Evolutionary conservation across 2,329 filamentous ascomycete species (phyloP), one percentile per base, ranked within the genome.

Genomic region (Ascochyta clinopodiicola): DNA sequence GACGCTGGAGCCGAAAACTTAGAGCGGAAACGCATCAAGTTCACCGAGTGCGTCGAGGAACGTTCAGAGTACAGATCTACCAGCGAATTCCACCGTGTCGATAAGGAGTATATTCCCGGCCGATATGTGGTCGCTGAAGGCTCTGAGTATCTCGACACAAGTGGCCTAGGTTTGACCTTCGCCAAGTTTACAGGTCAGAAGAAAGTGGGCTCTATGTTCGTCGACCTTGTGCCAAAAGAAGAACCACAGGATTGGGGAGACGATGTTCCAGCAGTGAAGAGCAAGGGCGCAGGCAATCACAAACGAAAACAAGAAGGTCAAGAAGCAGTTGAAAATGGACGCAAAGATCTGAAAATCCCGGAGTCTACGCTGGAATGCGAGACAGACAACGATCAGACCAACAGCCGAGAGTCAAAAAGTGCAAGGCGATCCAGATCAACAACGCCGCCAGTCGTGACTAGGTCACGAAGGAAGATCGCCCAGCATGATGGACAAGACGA

Each of bases 101-200:
- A 55, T 21, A 55, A 66, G 7, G 53, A 46, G 4, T 73, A 73
- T 44, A 53, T 63, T 4, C 66, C 53, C 4, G 71, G 71, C 8
- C 55, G 67, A n/a, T 66, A 70, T 45, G 67, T 64, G 27, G 60
- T 64, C 6, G 61, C 62, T 5, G 61, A 67, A 51, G 66, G 60
- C 7, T 49, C 46, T 7, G 64, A 68, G 39, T 70, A 61, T 32
- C 51, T 70, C 17, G 71, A 74, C 43, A 71, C 69, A 1, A 72
- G 68, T 32, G 71, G 71, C 1, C 51, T 40, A 17, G 53, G 51
- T 3, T 46, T 59, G 25, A 56, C 57, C 6, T 64, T 61, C n/a
- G 43, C 56, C 7, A 66, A 65, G 22, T 74, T 72, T 27, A 65
- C 64, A 8, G 61, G 69, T 5, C 42, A 61, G 35, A 70, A 56